phyloP scores from a whole-genome alignment of 164 flowering plant genomes.

The Protea cynaroides region DNA sequence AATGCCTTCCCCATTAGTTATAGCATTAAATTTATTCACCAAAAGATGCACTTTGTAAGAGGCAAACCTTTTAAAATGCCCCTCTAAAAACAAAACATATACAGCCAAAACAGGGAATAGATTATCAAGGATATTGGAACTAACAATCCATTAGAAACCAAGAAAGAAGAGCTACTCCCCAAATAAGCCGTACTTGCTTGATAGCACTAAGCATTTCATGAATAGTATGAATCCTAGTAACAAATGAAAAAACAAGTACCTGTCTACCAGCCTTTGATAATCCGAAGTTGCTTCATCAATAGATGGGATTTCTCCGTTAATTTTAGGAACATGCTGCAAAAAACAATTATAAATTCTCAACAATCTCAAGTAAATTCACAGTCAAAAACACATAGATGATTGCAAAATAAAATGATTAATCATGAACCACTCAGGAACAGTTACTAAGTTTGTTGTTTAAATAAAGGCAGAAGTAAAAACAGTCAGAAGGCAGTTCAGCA shows the following conservation, averaged over 20 bases:
- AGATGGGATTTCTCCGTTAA: slow-evolving; percentile 96
- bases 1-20: no score
- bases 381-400: not conserved
- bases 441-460: no score
- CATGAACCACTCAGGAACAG: no score
- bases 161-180: slow-evolving; percentile 1
- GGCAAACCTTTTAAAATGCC: no score
- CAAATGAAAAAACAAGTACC: slow-evolving; percentile 32
- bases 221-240: not conserved
- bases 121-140: not conserved
- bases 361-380: not conserved
- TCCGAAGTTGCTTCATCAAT: slow-evolving; percentile 90
- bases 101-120: no score
- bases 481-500: not conserved
- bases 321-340: slow-evolving; percentile 86
- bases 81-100: no score
- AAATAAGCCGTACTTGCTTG: not conserved
- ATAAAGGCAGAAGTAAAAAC: no score
- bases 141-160: not conserved
- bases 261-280: slow-evolving; percentile 82
- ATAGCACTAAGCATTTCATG: not conserved
- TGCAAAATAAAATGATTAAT: no score
- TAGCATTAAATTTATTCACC: no score
- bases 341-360: not conserved
- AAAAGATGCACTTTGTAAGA: no score